A percentile compares a stretch with the other conserved stretches of the same genome.
Evolutionary conservation across 2,329 filamentous ascomycete genomes (phyloP).

Genomic region (Aschersonia sp.): DNA sequence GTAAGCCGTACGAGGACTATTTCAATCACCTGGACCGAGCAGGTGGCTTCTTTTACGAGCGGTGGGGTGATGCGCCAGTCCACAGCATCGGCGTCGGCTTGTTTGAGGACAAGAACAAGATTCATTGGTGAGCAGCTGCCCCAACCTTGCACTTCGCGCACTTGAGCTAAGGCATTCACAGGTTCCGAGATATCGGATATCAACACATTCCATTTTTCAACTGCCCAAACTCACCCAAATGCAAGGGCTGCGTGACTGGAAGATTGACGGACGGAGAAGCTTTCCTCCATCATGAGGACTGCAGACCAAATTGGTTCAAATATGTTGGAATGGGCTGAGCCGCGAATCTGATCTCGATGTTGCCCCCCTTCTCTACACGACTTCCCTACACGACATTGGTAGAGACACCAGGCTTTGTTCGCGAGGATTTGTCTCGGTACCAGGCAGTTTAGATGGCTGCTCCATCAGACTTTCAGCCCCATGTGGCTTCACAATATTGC

Average conservation of each 20-base stretch:
- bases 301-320: constrained; percentile 94
- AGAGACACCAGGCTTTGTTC: too few relatives aligned
- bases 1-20: constrained; percentile 83
- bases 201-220: constrained; percentile 98
- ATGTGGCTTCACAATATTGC: too few relatives aligned
- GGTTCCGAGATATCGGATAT: constrained; percentile 99
- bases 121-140: constrained; percentile 63
- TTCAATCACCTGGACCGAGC: constrained; percentile 94
- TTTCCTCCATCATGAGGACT: constrained; percentile 82
- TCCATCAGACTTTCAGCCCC: too few relatives aligned
- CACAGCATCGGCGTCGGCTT: constrained; percentile 86
- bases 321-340: constrained; percentile 67
- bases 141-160: not conserved
- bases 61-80: constrained; percentile 95
- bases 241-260: constrained; percentile 72
- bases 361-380: not conserved
- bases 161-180: constrained; percentile 21
- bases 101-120: constrained; percentile 79
- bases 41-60: constrained; percentile 95
- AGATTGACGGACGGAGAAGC: constrained; percentile 78
- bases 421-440: too few relatives aligned
- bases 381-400: not conserved
- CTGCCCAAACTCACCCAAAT: constrained; percentile 93
- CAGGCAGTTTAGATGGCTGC: too few relatives aligned
- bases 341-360: not conserved